Conservation (phyloP, 257 asterid species). For the Striga asiatica region DNA sequence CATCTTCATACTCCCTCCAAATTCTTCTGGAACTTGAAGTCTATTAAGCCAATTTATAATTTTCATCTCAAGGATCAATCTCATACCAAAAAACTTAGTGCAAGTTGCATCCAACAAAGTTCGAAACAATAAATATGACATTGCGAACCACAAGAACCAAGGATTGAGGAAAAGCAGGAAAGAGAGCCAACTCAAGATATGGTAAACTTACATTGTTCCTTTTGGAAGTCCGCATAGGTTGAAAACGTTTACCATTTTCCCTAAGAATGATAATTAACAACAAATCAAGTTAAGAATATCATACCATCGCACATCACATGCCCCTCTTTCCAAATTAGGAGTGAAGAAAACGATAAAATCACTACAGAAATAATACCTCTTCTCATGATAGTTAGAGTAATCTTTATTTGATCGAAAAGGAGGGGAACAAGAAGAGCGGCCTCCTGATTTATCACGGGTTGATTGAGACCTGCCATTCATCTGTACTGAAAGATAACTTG, state of each 20-base stretch:
- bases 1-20: background rate
- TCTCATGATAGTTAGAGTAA: constrained; percentile 13
- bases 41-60: constrained; percentile 3
- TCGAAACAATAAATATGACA: constrained; percentile 11
- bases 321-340: background rate
- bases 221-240: constrained; percentile 20
- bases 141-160: constrained; percentile 5
- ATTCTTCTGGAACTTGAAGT: background rate
- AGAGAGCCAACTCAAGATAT: background rate
- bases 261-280: constrained; percentile 22
- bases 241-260: constrained; percentile 15
- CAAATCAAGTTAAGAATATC: constrained; percentile 10
- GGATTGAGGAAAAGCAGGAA: background rate
- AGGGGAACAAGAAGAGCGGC: constrained; percentile 19
- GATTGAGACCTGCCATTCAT: constrained; percentile 21
- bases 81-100: constrained; percentile 8
- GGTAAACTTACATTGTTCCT: constrained; percentile 27
- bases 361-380: constrained; percentile 19
- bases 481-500: constrained; percentile 25
- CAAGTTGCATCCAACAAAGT: constrained; percentile 10
- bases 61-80: constrained; percentile 6
- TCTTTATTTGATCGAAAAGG: constrained; percentile 26
- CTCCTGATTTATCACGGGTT: constrained; percentile 24
- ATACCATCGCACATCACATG: background rate
- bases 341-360: constrained; percentile 8